Percentiles rank a stretch among this genome's conserved stretches.
phyloP scores from a whole-genome alignment of 441 rosid species.

The Raphanus hybrid region DNA sequence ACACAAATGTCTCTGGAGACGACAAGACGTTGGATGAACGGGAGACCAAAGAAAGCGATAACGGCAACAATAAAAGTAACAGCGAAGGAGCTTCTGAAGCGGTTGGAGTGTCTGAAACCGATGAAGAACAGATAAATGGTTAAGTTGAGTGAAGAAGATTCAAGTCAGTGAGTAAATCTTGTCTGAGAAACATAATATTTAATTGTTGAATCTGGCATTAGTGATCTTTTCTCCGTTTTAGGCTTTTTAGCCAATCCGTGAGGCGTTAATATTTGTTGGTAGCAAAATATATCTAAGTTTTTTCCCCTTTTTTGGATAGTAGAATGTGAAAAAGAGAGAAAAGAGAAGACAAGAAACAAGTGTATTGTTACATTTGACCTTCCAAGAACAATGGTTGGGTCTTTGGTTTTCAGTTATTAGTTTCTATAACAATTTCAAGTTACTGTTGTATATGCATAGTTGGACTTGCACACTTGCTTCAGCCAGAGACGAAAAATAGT shows the following conservation, averaged over 20 bases:
- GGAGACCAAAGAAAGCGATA: constrained; percentile 25
- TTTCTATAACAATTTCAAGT: constrained; percentile 1
- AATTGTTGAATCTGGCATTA: constrained; percentile 25
- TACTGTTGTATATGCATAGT: constrained; percentile 25
- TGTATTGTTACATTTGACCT: constrained; percentile 39
- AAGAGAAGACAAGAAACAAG: neutral
- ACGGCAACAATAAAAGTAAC: constrained; percentile 24
- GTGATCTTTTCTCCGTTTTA: constrained; percentile 33
- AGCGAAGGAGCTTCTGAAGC: constrained; percentile 26
- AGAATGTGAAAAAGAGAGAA: constrained; percentile 34
- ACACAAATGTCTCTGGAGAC: constrained; percentile 45
- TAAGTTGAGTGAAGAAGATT: constrained; percentile 42
- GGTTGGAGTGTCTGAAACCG: constrained; percentile 42
- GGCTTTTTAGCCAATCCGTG: constrained; percentile 38
- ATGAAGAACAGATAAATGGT: constrained; percentile 46
- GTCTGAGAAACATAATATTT: constrained; percentile 27
- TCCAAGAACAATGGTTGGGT: constrained; percentile 37
- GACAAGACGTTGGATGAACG: constrained; percentile 32
- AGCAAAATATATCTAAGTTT: constrained; percentile 33
- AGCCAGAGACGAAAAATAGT: neutral
- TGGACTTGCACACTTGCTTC: neutral
- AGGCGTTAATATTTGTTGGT: constrained; percentile 46
- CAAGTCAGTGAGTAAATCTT: constrained; percentile 53
- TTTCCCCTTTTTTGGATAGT: neutral
- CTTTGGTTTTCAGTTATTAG: constrained; percentile 17